phyloP scores from a whole-genome alignment of 352 stramenopile species.

The Lagenidium giganteum region DNA sequence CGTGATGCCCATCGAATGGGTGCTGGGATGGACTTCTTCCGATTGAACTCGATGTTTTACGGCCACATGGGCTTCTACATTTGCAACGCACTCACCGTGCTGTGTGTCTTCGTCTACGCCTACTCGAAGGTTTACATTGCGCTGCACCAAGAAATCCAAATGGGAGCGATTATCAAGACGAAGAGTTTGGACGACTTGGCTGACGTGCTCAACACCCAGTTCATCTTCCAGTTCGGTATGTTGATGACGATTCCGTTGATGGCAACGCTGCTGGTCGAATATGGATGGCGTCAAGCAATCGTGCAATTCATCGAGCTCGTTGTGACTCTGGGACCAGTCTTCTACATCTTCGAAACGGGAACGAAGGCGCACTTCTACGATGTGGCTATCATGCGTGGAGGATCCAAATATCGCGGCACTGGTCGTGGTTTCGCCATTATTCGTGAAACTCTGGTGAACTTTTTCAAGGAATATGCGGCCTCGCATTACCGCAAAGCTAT shows the following conservation, averaged over 20 bases:
- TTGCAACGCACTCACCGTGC: slow-evolving; percentile 71
- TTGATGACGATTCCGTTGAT: slow-evolving; percentile 85
- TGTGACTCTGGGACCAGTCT: slow-evolving; percentile 76
- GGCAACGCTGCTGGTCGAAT: slow-evolving; percentile 78
- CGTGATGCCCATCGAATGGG: slow-evolving; percentile 82
- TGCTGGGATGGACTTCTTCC: slow-evolving; percentile 84
- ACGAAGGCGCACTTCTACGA: slow-evolving; percentile 86
- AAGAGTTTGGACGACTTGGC: slow-evolving; percentile 65
- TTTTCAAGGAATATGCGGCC: slow-evolving; percentile 83
- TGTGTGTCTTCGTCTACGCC: slow-evolving; percentile 77
- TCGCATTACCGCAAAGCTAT: slow-evolving; percentile 81
- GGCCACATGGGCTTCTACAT: slow-evolving; percentile 89
- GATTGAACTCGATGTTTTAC: slow-evolving; percentile 88
- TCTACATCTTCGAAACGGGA: slow-evolving; percentile 86
- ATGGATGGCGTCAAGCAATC: slow-evolving; percentile 76
- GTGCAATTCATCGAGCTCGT: slow-evolving; percentile 80
- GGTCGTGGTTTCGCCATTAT: slow-evolving; percentile 83
- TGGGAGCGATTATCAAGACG: slow-evolving; percentile 74
- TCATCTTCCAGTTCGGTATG: slow-evolving; percentile 88
- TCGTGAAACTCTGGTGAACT: slow-evolving; percentile 79
- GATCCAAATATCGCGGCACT: slow-evolving; percentile 82
- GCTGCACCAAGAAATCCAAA: slow-evolving; percentile 68
- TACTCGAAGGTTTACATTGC: slow-evolving; percentile 86
- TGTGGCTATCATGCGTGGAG: slow-evolving; percentile 79
- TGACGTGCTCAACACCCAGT: slow-evolving; percentile 79